Evolutionary conservation across 306 rosid species (phyloP), one percentile per base, ranked within the genome.

Genomic region (Prunus padus): DNA sequence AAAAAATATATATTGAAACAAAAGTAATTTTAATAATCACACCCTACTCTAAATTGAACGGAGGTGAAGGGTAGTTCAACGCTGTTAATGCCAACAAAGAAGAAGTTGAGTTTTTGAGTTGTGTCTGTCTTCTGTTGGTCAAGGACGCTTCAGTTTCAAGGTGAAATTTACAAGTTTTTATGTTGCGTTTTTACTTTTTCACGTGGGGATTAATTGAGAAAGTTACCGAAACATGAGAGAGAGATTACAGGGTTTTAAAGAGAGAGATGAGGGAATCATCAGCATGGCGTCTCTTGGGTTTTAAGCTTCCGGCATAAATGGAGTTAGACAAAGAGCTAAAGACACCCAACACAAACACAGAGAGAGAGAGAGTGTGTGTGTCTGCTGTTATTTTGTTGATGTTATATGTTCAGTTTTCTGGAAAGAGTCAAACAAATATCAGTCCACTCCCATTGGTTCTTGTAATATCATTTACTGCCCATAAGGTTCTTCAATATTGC

Each of bases 221-320:
- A n/a, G n/a, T n/a, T n/a, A n/a, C n/a, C n/a, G n/a, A n/a, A n/a
- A n/a, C n/a, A n/a, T n/a, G 72, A 85, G 56, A 74, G 89, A 62
- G 2, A 81, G 80, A 69, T 72, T 81, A 71, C 76, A 56, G 40
- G 77, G 59, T 26, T 47, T 40, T 5, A 73, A 64, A 50, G 82
- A 81, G 40, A 75, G 80, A 42, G 78, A 37, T 6, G 90, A 74
- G 73, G 76, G 81, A 82, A 67, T 18, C 23, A 84, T 57, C 52
- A 81, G 47, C 89, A 87, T 85, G 79, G 79, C 84, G 79, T 80
- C 67, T 28, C 61, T 33, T 11, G 28, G 19, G 15, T 25, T 40
- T 49, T 37, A 71, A 57, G 79, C 49, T 61, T 72, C 61, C 64
- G 74, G 67, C 81, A 71, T 76, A 25, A n/a, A 46, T 10, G 65